phyloP scores from a whole-genome alignment of 2,329 filamentous ascomycete genomes.

The Plenodomus tracheiphilus region DNA sequence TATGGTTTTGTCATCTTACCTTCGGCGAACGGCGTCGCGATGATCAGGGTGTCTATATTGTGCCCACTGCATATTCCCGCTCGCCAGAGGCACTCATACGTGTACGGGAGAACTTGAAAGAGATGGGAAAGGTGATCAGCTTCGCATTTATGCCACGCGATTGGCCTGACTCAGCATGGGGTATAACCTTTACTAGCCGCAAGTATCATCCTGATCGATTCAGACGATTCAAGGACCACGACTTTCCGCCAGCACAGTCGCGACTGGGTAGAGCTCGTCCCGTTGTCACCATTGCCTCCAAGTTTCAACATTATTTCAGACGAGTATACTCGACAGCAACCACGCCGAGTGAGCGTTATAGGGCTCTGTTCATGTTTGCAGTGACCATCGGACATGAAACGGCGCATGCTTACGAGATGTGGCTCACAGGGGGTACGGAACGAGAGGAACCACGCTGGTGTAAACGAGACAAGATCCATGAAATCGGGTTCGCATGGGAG shows the following conservation, averaged over 20 bases:
- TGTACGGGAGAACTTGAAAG: conserved; percentile 10
- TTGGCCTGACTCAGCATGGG: not conserved
- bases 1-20: conserved; percentile 22
- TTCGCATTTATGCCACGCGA: too few relatives aligned
- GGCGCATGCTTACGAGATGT: conserved; percentile 22
- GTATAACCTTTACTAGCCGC: not conserved
- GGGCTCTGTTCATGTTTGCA: conserved; percentile 17
- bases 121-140: not conserved
- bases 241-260: conserved; percentile 5
- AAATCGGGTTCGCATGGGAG: conserved; percentile 25
- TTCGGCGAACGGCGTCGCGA: conserved; percentile 10
- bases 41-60: conserved; percentile 6
- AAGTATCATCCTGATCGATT: not conserved
- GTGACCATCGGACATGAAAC: conserved; percentile 22
- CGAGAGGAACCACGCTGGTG: conserved; percentile 17
- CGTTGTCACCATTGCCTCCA: conserved; percentile 9
- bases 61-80: not conserved
- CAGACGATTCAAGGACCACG: conserved; percentile 1
- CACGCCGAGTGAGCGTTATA: conserved; percentile 1
- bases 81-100: conserved; percentile 2
- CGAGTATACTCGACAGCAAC: not conserved
- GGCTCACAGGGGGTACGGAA: conserved; percentile 1
- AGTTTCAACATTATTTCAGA: conserved; percentile 15
- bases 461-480: conserved; percentile 6
- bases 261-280: conserved; percentile 1